A percentile compares a stretch with the other conserved stretches of the same genome.
Conservation (phyloP, 192 early-diverging fungal species). For the Diversispora epigaea region DNA sequence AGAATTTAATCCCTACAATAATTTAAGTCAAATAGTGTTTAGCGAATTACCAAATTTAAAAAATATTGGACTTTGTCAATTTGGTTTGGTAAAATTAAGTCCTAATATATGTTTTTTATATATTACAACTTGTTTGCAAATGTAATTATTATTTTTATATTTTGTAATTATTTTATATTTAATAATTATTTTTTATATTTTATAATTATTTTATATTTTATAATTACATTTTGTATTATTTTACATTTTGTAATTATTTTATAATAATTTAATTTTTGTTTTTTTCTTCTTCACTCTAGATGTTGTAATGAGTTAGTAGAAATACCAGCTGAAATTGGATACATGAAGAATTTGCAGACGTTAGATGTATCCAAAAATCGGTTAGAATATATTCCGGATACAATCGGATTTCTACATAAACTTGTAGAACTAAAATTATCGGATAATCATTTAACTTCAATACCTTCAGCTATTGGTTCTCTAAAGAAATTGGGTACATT, state of each 20-base stretch:
- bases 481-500: conserved; percentile 68
- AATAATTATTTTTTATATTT: neutral
- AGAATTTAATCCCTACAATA: conserved; percentile 32
- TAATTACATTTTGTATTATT: too few relatives aligned
- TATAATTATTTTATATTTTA: too few relatives aligned
- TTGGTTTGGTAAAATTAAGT: conserved; percentile 59
- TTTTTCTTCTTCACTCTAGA: conserved; percentile 43
- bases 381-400: conserved; percentile 62
- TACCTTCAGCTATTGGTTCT: conserved; percentile 63
- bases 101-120: conserved; percentile 68
- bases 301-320: conserved; percentile 71
- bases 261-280: neutral
- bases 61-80: conserved; percentile 61
- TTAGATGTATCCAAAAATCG: conserved; percentile 68
- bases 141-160: conserved; percentile 52
- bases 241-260: too few relatives aligned
- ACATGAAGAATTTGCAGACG: conserved; percentile 63
- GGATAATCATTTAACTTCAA: conserved; percentile 59
- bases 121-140: conserved; percentile 62
- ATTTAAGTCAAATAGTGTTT: conserved; percentile 39
- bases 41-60: conserved; percentile 44
- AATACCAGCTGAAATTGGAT: conserved; percentile 75
- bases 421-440: conserved; percentile 66
- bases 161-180: too few relatives aligned
- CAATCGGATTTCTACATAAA: conserved; percentile 63